Percentiles rank a stretch among this genome's conserved stretches.
Conservation (phyloP, 495 filamentous ascomycete species). For the Lindgomyces ingoldianus region DNA sequence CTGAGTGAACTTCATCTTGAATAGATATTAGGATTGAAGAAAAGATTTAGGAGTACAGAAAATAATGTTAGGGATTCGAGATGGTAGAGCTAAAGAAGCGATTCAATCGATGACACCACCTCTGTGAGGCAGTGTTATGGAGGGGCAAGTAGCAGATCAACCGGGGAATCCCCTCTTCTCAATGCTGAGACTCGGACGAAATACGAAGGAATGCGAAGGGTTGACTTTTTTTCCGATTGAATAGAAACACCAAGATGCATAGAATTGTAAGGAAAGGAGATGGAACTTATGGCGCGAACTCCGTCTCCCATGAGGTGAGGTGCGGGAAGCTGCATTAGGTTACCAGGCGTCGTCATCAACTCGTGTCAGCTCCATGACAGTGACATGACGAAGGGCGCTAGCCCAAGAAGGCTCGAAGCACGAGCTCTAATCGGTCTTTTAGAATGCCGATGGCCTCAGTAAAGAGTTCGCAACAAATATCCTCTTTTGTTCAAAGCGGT, state of each 20-base stretch:
- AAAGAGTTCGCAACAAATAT: too few relatives aligned
- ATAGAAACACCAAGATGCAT: not conserved
- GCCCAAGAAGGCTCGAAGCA: too few relatives aligned
- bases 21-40: not conserved
- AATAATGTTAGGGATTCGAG: not conserved
- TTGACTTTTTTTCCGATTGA: not conserved
- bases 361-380: not conserved
- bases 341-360: conserved; percentile 8
- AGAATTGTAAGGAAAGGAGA: not conserved
- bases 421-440: too few relatives aligned
- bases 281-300: not conserved
- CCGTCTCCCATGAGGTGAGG: not conserved
- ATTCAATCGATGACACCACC: conserved; percentile 23
- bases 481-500: too few relatives aligned
- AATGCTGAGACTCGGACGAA: conserved; percentile 10
- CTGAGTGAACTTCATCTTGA: conserved; percentile 53
- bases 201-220: conserved; percentile 1
- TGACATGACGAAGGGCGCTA: not conserved
- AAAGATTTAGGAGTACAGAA: not conserved
- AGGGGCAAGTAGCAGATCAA: conserved; percentile 6
- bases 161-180: conserved; percentile 2
- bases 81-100: not conserved
- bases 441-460: too few relatives aligned
- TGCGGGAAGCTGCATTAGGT: not conserved
- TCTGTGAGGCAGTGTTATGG: conserved; percentile 1